phyloP scores from a whole-genome alignment of 805 yeast species.

The Suhomyces pyralidae region DNA sequence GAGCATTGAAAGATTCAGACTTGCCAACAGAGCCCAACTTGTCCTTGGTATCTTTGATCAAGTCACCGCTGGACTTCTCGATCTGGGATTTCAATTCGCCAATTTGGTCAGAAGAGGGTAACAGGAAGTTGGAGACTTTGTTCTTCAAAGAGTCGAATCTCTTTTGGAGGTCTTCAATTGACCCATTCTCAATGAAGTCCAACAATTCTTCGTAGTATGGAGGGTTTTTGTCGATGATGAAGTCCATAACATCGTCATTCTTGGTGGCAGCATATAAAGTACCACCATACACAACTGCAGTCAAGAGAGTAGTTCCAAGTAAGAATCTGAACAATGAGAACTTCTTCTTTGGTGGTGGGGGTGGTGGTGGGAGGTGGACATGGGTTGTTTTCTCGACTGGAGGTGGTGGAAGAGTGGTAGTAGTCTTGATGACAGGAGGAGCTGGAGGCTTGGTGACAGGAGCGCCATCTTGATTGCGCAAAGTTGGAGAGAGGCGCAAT shows the following conservation, averaged over 20 bases:
- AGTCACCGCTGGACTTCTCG: slow-evolving; percentile 31
- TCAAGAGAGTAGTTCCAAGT: slow-evolving; percentile 26
- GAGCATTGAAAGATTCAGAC: slow-evolving; percentile 3
- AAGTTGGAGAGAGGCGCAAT: background rate
- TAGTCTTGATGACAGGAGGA: background rate
- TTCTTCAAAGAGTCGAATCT: slow-evolving; percentile 15
- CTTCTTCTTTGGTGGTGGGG: slow-evolving; percentile 17
- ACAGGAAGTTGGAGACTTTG: slow-evolving; percentile 19
- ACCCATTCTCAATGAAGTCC: slow-evolving; percentile 36
- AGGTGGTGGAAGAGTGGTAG: slow-evolving; percentile 5
- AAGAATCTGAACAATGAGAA: slow-evolving; percentile 31
- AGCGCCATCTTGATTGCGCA: slow-evolving; percentile 1
- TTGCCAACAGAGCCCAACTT: slow-evolving; percentile 18
- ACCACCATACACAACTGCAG: slow-evolving; percentile 35
- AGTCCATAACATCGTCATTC: slow-evolving; percentile 43
- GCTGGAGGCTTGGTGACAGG: slow-evolving; percentile 3
- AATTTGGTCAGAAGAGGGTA: slow-evolving; percentile 32
- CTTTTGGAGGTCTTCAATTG: slow-evolving; percentile 28
- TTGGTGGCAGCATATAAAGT: slow-evolving; percentile 41
- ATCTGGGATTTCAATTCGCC: slow-evolving; percentile 31
- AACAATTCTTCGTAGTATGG: slow-evolving; percentile 43
- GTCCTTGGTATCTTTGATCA: slow-evolving; percentile 35
- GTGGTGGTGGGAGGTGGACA: slow-evolving; percentile 6
- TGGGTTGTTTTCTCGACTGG: slow-evolving; percentile 1
- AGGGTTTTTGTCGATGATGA: slow-evolving; percentile 41